Percentiles rank a stretch among this genome's conserved stretches.
Conservation (phyloP, 1,284 basidiomycete genomes). For the Trametes sp. region DNA sequence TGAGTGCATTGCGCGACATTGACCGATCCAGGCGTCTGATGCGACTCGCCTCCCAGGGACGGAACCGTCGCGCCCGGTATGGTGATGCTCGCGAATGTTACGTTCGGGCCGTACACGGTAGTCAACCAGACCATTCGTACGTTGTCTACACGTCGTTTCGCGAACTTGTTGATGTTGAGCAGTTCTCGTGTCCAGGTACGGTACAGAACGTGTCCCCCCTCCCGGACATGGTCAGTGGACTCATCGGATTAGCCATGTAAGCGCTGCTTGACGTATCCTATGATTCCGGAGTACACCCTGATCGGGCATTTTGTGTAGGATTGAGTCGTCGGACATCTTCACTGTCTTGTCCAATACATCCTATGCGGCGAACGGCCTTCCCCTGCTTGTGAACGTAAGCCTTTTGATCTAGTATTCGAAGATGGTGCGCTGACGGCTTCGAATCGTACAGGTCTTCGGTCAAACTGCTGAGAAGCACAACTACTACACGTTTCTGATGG, state of each 20-base stretch:
- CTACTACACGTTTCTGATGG: constrained; percentile 9
- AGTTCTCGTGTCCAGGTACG: background rate
- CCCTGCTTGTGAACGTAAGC: background rate
- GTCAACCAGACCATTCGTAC: constrained; percentile 3
- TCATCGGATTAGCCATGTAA: background rate
- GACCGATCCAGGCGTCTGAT: background rate
- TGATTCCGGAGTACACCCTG: background rate
- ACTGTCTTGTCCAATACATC: background rate
- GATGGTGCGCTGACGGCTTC: too few relatives aligned
- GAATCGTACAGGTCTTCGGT: background rate
- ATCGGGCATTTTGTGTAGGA: background rate
- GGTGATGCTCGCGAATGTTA: constrained; percentile 7
- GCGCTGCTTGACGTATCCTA: background rate
- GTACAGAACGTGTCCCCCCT: background rate
- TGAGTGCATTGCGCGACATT: background rate
- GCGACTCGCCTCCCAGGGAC: background rate
- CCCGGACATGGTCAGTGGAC: background rate
- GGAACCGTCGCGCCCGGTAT: background rate
- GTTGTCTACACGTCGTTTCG: background rate
- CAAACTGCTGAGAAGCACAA: background rate
- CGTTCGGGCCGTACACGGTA: constrained; percentile 1
- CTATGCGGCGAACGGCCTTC: background rate
- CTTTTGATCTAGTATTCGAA: background rate
- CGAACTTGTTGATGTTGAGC: background rate
- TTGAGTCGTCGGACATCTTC: background rate